A percentile compares a stretch with the other conserved stretches of the same genome.
phyloP scores from a whole-genome alignment of 257 asterid genomes.

The Solanum dulcamara region DNA sequence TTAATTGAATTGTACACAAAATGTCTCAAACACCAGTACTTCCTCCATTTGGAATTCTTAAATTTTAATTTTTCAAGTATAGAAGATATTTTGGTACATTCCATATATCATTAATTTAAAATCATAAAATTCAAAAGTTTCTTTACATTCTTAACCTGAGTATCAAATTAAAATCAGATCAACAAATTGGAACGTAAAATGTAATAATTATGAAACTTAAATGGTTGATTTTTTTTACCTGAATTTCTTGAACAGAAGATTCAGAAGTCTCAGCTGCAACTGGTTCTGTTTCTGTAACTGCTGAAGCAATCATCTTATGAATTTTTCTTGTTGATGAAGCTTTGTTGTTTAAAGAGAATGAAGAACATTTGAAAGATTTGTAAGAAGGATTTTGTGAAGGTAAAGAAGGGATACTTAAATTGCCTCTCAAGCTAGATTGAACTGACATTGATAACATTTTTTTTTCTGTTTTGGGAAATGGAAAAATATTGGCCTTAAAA shows the following conservation, averaged over 20 bases:
- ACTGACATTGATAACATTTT: slow-evolving; percentile 34
- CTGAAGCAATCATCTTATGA: slow-evolving; percentile 25
- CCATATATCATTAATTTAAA: too few species aligned
- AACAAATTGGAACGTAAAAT: too few species aligned
- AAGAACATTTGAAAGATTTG: slow-evolving; percentile 18
- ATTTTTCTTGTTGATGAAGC: slow-evolving; percentile 8
- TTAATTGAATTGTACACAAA: background rate
- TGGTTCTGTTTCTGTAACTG: slow-evolving; percentile 25
- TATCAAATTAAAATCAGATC: too few species aligned
- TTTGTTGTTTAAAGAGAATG: slow-evolving; percentile 13
- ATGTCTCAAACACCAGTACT: too few species aligned
- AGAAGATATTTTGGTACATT: too few species aligned
- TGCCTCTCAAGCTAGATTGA: slow-evolving; percentile 22
- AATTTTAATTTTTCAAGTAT: too few species aligned
- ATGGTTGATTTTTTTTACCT: background rate
- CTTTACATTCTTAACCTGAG: too few species aligned
- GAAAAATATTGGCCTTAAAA: slow-evolving; percentile 1
- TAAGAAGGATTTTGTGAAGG: slow-evolving; percentile 21
- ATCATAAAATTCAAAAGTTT: too few species aligned
- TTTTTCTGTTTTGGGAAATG: background rate
- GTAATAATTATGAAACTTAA: background rate
- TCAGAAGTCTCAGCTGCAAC: slow-evolving; percentile 16
- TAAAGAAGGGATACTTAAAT: slow-evolving; percentile 25
- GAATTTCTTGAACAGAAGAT: slow-evolving; percentile 3
- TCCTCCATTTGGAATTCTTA: too few species aligned